Base-by-base conservation (phyloP, 2,329 filamentous ascomycete species). In the Amauroascus verrucosus region DNA sequence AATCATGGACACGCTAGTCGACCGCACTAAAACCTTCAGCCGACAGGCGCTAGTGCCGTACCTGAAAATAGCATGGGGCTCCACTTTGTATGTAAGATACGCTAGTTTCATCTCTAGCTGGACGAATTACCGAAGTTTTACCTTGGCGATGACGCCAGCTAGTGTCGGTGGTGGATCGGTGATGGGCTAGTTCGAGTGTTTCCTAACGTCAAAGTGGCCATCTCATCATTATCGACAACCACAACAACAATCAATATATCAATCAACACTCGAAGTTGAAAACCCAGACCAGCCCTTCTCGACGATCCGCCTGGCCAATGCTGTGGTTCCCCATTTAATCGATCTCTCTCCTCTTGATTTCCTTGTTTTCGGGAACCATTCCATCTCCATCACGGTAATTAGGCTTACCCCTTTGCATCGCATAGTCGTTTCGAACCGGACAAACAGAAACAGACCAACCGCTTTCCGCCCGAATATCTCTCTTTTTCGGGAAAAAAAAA, bases 171-270 rank as follows among this genome's bases (percentile, higher is more conserved):
- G 22, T 45, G 22, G 41, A 16, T 26, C 41, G 41, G 40, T 24
- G 16, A 18, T 16, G 18, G n/a, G 16, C 49, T 51, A 40, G 49
- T 18, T 24, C 40, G 40, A 35, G 49, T 45, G 38, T 44, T 24
- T 35, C 47, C 24, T 18, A 20, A 18, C 20, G 2, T 11, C 24
- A n/a, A 14, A 51, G 49, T 51, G 49, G 49, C 49, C 49, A 45
- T 51, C 38, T 44, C 22, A 45, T 18, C 40, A 9, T 30, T 30
- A 30, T 30, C 26, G 9, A 4, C 26, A 50, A 41, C 37, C 16
- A 14, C 22, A 49, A 28, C 48, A 49, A 49, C 46, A 6, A 22
- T 8, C 32, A 35, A 41, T 5, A 30, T 30, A 30, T 30, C 26
- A 22, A 26, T 43, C 40, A 9, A 18, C 16, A 2, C 5, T 18